Conservation (phyloP, 2,329 filamentous ascomycete genomes). For the Colletotrichum cordylinicola region DNA sequence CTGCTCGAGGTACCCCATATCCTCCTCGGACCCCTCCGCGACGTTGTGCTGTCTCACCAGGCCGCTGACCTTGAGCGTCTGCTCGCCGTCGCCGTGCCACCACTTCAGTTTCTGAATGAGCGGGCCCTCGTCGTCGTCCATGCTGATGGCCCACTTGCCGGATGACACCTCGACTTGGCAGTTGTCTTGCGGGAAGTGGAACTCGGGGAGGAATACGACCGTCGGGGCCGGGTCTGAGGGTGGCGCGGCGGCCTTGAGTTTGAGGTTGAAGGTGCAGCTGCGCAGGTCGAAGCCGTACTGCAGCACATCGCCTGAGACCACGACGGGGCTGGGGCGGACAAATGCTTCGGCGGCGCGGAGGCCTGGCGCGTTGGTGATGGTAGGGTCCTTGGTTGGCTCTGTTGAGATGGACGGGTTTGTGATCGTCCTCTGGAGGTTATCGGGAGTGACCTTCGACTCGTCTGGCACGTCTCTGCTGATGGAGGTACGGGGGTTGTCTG, state of each 20-base stretch:
- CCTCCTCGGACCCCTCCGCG: slow-evolving; percentile 66
- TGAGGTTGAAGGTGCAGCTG: slow-evolving; percentile 77
- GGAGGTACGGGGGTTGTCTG: slow-evolving; percentile 3
- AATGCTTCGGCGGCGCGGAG: slow-evolving; percentile 93
- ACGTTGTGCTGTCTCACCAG: slow-evolving; percentile 69
- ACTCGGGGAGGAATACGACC: slow-evolving; percentile 85
- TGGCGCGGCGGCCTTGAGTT: slow-evolving; percentile 60
- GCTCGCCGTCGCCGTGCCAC: slow-evolving; percentile 91
- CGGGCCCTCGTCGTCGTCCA: slow-evolving; percentile 72
- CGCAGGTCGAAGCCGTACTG: slow-evolving; percentile 83
- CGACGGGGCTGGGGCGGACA: slow-evolving; percentile 82
- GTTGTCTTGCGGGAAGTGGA: slow-evolving; percentile 82
- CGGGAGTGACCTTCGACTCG: slow-evolving; percentile 70
- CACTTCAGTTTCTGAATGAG: slow-evolving; percentile 81
- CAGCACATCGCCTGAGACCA: slow-evolving; percentile 73
- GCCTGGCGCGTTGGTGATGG: slow-evolving; percentile 70
- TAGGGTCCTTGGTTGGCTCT: slow-evolving; percentile 55
- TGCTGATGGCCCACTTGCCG: slow-evolving; percentile 88
- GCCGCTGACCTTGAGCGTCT: slow-evolving; percentile 79
- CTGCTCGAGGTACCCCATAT: slow-evolving; percentile 80
- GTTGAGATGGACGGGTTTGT: slow-evolving; percentile 72
- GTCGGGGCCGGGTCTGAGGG: slow-evolving; percentile 73
- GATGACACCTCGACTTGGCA: slow-evolving; percentile 78
- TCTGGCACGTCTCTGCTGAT: slow-evolving; percentile 48
- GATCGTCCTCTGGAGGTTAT: slow-evolving; percentile 77